Percentiles rank a stretch among this genome's conserved stretches.
phyloP scores from a whole-genome alignment of 208 protist genomes.

The Angomonas deanei region DNA sequence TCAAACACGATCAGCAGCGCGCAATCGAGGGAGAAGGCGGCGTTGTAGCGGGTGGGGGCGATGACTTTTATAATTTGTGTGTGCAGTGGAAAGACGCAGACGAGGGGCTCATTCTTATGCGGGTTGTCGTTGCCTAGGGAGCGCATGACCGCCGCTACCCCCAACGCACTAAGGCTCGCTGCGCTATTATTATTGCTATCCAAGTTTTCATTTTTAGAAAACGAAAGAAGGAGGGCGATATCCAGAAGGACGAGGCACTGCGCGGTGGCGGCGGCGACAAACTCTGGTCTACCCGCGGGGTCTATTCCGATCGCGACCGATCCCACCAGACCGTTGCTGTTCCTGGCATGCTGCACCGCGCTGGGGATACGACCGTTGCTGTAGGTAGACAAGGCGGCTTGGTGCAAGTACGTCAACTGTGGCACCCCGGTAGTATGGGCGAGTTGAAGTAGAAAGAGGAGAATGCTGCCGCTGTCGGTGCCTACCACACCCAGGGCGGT shows the following conservation, averaged over 20 bases:
- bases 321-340: slow-evolving; percentile 20
- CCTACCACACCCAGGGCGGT: slow-evolving; percentile 48
- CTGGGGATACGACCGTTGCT: slow-evolving; percentile 24
- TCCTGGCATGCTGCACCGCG: neutral
- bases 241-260: slow-evolving; percentile 42
- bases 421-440: slow-evolving; percentile 10
- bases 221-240: slow-evolving; percentile 17
- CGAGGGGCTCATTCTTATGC: neutral
- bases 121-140: neutral
- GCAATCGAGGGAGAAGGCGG: slow-evolving; percentile 54
- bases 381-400: slow-evolving; percentile 12
- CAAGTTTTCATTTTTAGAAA: neutral
- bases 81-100: neutral
- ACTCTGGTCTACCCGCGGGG: slow-evolving; percentile 53
- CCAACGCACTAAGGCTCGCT: neutral
- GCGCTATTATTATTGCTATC: neutral
- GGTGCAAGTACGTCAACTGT: slow-evolving; percentile 28
- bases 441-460: slow-evolving; percentile 41
- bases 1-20: slow-evolving; percentile 54
- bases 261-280: slow-evolving; percentile 40
- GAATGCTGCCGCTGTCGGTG: slow-evolving; percentile 40
- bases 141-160: neutral
- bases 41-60: slow-evolving; percentile 1
- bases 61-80: neutral
- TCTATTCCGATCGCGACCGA: slow-evolving; percentile 54